Conservation (phyloP, 2,329 filamentous ascomycete species). For the Neofusicoccum sp. region DNA sequence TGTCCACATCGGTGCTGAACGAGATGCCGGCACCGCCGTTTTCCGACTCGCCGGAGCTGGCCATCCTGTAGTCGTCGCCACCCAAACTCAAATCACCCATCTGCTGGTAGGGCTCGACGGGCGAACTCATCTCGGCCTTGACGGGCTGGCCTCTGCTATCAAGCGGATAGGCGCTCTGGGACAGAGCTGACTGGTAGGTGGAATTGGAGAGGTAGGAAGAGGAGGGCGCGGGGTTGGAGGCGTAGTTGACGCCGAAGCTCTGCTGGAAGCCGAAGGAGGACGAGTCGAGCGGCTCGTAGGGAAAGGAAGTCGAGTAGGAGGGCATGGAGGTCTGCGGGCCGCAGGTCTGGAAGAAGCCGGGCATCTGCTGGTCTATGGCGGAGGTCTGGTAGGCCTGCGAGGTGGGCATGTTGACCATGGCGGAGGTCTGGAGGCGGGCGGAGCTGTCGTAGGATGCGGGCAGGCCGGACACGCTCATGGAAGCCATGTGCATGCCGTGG, state of each 20-base stretch:
- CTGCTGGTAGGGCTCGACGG: conserved; percentile 40
- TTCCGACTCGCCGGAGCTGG: conserved; percentile 42
- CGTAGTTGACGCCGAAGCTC: conserved; percentile 10
- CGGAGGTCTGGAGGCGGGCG: not conserved
- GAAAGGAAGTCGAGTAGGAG: conserved; percentile 16
- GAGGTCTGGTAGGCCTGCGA: conserved; percentile 12
- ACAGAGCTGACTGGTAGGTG: not conserved
- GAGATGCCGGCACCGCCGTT: conserved; percentile 48
- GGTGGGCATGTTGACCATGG: conserved; percentile 13
- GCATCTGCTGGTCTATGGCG: conserved; percentile 5
- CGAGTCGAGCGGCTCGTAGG: conserved; percentile 17
- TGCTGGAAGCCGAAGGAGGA: conserved; percentile 4
- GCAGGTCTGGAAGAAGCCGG: conserved; percentile 14
- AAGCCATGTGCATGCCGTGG: conserved; percentile 14
- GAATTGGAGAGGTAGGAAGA: conserved; percentile 5
- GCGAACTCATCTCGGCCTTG: conserved; percentile 45
- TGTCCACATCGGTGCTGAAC: conserved; percentile 82
- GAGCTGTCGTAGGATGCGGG: conserved; percentile 9
- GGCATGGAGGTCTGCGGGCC: conserved; percentile 9
- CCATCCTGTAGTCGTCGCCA: conserved; percentile 4
- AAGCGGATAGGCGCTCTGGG: not conserved
- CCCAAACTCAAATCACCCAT: conserved; percentile 30
- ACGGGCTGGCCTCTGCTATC: conserved; percentile 35
- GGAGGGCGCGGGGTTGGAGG: not conserved
- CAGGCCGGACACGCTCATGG: conserved; percentile 11